Evolutionary conservation across 108 stramenopile species (phyloP).

Genomic region (Ochromonas danica): DNA sequence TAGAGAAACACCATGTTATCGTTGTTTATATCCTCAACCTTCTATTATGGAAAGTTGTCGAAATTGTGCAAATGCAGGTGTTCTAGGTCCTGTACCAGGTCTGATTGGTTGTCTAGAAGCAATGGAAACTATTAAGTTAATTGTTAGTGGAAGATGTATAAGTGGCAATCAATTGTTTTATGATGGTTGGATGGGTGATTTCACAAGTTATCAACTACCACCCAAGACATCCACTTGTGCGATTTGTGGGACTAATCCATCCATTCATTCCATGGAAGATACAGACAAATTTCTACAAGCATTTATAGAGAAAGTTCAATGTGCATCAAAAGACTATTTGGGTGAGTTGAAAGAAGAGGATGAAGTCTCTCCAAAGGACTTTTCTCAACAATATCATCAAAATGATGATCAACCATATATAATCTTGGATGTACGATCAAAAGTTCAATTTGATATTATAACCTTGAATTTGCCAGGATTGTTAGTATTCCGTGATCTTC

Average conservation of each 20-base stretch:
- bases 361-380: not conserved
- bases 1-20: slow-evolving; percentile 24
- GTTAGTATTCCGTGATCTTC: not conserved
- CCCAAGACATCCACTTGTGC: not conserved
- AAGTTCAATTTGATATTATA: not conserved
- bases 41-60: slow-evolving; percentile 21
- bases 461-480: not conserved
- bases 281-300: not conserved
- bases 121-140: slow-evolving; percentile 79
- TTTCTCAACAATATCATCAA: not conserved
- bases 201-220: not conserved
- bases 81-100: slow-evolving; percentile 85
- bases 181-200: slow-evolving; percentile 7
- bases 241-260: slow-evolving; percentile 1
- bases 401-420: not conserved
- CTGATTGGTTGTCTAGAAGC: slow-evolving; percentile 89
- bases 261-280: not conserved
- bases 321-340: not conserved
- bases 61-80: slow-evolving; percentile 34
- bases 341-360: not conserved
- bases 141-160: slow-evolving; percentile 38
- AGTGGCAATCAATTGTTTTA: not conserved
- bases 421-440: not conserved
- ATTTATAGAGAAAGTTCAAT: not conserved
- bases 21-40: slow-evolving; percentile 27